Percentiles rank a stretch among this genome's conserved stretches.
These are phyloP conservation scores for Tylopilus sp. DNA, from an alignment of 1,284 basidiomycete species.

Conservation along the genomic window DNA sequence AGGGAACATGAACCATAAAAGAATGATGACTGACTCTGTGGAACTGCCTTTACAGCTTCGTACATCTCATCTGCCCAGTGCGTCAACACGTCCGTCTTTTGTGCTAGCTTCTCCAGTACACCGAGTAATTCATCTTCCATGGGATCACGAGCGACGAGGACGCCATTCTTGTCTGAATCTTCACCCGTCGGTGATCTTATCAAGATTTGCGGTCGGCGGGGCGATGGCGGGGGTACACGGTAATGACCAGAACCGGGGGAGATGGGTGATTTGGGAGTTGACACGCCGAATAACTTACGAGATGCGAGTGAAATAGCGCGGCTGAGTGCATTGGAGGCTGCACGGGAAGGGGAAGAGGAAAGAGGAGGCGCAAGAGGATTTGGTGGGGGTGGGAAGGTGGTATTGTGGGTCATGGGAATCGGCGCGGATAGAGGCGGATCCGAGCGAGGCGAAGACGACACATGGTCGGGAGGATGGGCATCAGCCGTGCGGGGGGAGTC, in stretches of 20 bases:
- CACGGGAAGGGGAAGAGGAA: slow-evolving; percentile 73
- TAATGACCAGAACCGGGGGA: slow-evolving; percentile 50
- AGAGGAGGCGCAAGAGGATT: slow-evolving; percentile 56
- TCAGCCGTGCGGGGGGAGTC: slow-evolving; percentile 60
- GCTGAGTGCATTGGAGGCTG: slow-evolving; percentile 80
- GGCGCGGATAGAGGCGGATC: slow-evolving; percentile 39
- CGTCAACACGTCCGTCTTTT: slow-evolving; percentile 94
- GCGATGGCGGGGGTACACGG: slow-evolving; percentile 59
- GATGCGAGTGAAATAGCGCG: slow-evolving; percentile 90
- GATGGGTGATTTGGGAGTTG: slow-evolving; percentile 51
- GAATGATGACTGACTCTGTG: slow-evolving; percentile 69
- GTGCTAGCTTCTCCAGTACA: slow-evolving; percentile 88
- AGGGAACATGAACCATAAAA: slow-evolving; percentile 11
- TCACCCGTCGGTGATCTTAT: slow-evolving; percentile 49
- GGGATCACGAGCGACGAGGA: slow-evolving; percentile 65
- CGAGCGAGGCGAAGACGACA: slow-evolving; percentile 31
- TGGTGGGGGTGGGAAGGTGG: slow-evolving; percentile 77
- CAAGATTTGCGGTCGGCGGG: slow-evolving; percentile 63
- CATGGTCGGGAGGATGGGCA: slow-evolving; percentile 42
- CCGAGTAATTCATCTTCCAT: slow-evolving; percentile 85
- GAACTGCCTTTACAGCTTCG: slow-evolving; percentile 80
- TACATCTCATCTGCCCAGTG: slow-evolving; percentile 96
- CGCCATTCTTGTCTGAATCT: slow-evolving; percentile 34
- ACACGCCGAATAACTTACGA: slow-evolving; percentile 88
- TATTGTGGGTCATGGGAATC: slow-evolving; percentile 44